Conservation (phyloP, 768 basidiomycete genomes). For the Suillus hirtellus region DNA sequence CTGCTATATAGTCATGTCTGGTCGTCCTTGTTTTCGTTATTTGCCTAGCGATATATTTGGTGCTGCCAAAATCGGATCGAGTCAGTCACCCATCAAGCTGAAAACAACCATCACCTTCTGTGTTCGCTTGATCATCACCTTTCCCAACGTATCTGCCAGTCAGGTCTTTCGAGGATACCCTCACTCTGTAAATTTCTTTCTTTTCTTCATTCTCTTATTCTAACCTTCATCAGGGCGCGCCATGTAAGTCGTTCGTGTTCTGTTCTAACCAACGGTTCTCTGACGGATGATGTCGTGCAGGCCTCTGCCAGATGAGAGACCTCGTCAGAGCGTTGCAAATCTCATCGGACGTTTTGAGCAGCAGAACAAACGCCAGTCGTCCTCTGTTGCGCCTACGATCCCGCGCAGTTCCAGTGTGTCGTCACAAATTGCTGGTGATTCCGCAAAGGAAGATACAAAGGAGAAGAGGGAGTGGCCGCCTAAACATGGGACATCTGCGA, state of each 20-base stretch:
- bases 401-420: slow-evolving; percentile 67
- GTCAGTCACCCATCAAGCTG: slow-evolving; percentile 7
- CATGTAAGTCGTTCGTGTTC: slow-evolving; percentile 27
- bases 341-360: slow-evolving; percentile 89
- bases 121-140: slow-evolving; percentile 15
- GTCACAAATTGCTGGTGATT: slow-evolving; percentile 64
- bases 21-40: slow-evolving; percentile 4
- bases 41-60: slow-evolving; percentile 4
- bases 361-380: slow-evolving; percentile 66
- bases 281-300: slow-evolving; percentile 38
- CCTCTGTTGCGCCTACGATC: slow-evolving; percentile 36
- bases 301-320: slow-evolving; percentile 87
- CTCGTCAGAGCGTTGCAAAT: slow-evolving; percentile 84
- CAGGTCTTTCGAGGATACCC: slow-evolving; percentile 14
- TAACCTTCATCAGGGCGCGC: slow-evolving; percentile 23
- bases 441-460: slow-evolving; percentile 63
- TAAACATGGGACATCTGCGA: slow-evolving; percentile 35
- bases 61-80: slow-evolving; percentile 21
- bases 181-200: slow-evolving; percentile 18
- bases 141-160: slow-evolving; percentile 14
- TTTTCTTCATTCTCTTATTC: slow-evolving; percentile 9
- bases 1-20: background rate
- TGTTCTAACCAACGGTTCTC: slow-evolving; percentile 11
- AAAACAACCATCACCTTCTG: slow-evolving; percentile 25
- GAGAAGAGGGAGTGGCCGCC: slow-evolving; percentile 83